These are phyloP conservation scores for Globisporangium alternatum DNA, from an alignment of 352 stramenopile species.

Conservation along the genomic window DNA sequence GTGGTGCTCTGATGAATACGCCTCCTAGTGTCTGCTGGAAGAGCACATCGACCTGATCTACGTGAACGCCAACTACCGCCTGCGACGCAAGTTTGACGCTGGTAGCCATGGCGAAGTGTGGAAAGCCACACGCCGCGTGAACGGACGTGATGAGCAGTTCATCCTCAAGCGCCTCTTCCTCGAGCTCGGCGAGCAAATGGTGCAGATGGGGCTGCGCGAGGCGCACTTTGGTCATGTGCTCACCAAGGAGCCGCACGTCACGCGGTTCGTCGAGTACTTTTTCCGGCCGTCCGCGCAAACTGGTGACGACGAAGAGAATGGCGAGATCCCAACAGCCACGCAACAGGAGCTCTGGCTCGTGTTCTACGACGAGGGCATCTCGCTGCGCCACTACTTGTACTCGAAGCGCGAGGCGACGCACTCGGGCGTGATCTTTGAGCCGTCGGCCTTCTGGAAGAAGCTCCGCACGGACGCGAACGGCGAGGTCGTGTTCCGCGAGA, in stretches of 20 bases:
- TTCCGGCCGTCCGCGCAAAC: conserved; percentile 39
- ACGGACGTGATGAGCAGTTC: conserved; percentile 45
- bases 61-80: conserved; percentile 71
- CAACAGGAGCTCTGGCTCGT: conserved; percentile 84
- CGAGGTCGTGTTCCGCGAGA: conserved; percentile 84
- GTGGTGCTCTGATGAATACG: background rate
- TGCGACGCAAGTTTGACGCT: conserved; percentile 79
- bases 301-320: background rate
- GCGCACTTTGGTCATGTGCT: conserved; percentile 74
- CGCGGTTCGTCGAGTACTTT: conserved; percentile 88
- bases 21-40: conserved; percentile 39
- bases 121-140: conserved; percentile 36
- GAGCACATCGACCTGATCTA: conserved; percentile 64
- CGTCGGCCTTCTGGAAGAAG: conserved; percentile 78
- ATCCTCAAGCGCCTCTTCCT: conserved; percentile 87
- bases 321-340: background rate
- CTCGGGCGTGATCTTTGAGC: conserved; percentile 57
- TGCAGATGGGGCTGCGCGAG: conserved; percentile 77
- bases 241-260: conserved; percentile 51
- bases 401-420: conserved; percentile 43
- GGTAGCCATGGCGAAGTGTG: conserved; percentile 86
- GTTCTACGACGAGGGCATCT: conserved; percentile 89
- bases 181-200: conserved; percentile 56
- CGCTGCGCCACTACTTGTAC: conserved; percentile 87
- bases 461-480: conserved; percentile 50